Conservation (phyloP, 176 grass and related monocot species). For the Carex kokanica region DNA sequence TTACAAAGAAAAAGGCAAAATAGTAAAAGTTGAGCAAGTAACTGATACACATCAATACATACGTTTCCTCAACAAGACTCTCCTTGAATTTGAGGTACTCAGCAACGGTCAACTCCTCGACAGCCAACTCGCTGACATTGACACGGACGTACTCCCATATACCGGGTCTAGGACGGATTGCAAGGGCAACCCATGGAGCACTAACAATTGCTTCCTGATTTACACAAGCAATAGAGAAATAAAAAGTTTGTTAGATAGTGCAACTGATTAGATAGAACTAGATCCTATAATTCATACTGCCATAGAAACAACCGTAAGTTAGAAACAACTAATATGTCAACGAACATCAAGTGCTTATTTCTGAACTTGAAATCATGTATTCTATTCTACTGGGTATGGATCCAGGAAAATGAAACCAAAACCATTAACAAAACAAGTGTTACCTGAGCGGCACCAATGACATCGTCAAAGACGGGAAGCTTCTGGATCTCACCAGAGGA, state of each 20-base stretch:
- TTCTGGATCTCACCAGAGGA: constrained; percentile 67
- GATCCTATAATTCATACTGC: not conserved
- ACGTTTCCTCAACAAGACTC: constrained; percentile 73
- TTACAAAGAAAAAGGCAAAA: constrained; percentile 1
- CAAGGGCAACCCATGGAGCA: constrained; percentile 82
- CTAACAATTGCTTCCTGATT: constrained; percentile 87
- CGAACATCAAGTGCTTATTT: not conserved
- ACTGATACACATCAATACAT: constrained; percentile 32
- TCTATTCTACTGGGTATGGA: not conserved
- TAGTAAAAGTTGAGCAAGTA: not conserved
- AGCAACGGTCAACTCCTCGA: constrained; percentile 72
- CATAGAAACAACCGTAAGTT: no score
- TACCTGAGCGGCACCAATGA: constrained; percentile 90
- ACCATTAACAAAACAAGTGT: not conserved
- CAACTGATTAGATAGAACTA: not conserved
- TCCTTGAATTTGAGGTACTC: constrained; percentile 99
- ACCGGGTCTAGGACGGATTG: constrained; percentile 92
- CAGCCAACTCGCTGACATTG: constrained; percentile 82
- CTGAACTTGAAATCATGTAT: not conserved
- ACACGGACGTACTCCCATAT: constrained; percentile 97
- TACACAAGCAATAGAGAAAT: not conserved
- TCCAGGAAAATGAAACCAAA: not conserved
- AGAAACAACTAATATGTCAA: not conserved
- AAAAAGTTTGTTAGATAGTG: not conserved
- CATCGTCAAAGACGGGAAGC: constrained; percentile 66